A percentile compares a stretch with the other conserved stretches of the same genome.
These are phyloP conservation scores for Mimosa bimucronata DNA, from an alignment of 306 rosid genomes.

Conservation along the genomic window DNA sequence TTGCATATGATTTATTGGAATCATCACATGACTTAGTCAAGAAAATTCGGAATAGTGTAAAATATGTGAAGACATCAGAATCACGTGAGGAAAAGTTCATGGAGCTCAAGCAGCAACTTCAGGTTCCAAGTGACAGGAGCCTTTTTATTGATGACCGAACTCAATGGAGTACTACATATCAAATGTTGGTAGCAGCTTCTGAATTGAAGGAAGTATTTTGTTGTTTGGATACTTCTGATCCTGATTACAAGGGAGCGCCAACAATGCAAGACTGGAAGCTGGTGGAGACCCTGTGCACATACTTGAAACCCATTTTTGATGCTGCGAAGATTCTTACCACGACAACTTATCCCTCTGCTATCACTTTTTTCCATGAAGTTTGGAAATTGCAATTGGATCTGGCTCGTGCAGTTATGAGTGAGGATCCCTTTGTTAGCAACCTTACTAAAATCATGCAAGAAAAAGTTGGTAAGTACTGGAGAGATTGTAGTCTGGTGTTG, in stretches of 20 bases:
- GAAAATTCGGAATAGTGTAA: conserved; percentile 82
- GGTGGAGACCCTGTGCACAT: conserved; percentile 72
- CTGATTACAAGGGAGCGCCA: conserved; percentile 81
- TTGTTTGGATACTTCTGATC: conserved; percentile 83
- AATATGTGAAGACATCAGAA: conserved; percentile 88
- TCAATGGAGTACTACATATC: conserved; percentile 86
- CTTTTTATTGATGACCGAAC: conserved; percentile 79
- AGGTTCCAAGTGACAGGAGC: conserved; percentile 84
- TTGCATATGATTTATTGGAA: conserved; percentile 68
- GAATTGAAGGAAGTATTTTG: conserved; percentile 89
- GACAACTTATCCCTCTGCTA: conserved; percentile 71
- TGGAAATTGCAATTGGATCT: conserved; percentile 91
- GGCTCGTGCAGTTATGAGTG: conserved; percentile 57
- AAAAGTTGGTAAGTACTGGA: conserved; percentile 79
- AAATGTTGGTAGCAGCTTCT: conserved; percentile 82
- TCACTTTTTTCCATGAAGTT: conserved; percentile 85
- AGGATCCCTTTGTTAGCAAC: conserved; percentile 65
- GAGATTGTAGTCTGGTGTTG: conserved; percentile 75
- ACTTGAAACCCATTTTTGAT: conserved; percentile 76
- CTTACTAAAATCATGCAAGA: conserved; percentile 65
- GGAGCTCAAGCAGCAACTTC: conserved; percentile 86
- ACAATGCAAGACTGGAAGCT: conserved; percentile 86
- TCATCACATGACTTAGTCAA: conserved; percentile 54
- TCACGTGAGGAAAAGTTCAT: conserved; percentile 83
- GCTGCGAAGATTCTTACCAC: conserved; percentile 78